Conservation (phyloP, 2,329 filamentous ascomycete genomes). For the Arthrobotrys musiformis region DNA sequence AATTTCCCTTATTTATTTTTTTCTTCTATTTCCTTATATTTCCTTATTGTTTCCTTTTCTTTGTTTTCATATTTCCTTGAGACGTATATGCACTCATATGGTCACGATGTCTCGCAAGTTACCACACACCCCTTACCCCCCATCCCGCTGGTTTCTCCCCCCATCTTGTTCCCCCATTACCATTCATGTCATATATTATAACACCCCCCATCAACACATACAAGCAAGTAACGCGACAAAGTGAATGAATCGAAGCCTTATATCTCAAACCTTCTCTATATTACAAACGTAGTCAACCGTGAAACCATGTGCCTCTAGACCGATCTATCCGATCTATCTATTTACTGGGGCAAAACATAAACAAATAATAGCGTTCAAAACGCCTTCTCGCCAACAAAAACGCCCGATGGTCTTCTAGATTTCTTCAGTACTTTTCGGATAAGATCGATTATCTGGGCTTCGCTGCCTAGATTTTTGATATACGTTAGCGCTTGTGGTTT, state of each 20-base stretch:
- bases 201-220: slow-evolving; percentile 9
- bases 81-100: slow-evolving; percentile 33
- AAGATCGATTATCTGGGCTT: slow-evolving; percentile 27
- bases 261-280: background rate
- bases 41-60: background rate
- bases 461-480: slow-evolving; percentile 9
- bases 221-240: slow-evolving; percentile 54
- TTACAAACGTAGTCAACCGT: background rate
- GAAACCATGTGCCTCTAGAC: background rate
- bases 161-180: slow-evolving; percentile 16
- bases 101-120: slow-evolving; percentile 44
- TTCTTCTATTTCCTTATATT: background rate
- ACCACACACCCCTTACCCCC: slow-evolving; percentile 5
- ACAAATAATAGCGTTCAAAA: background rate
- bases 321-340: background rate
- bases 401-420: background rate
- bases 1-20: slow-evolving; percentile 1
- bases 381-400: slow-evolving; percentile 26
- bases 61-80: slow-evolving; percentile 18
- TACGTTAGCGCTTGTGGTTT: background rate
- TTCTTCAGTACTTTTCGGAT: slow-evolving; percentile 10
- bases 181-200: slow-evolving; percentile 55
- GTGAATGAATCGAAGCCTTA: slow-evolving; percentile 53
- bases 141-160: background rate
- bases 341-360: background rate